Percentiles rank a stretch among this genome's conserved stretches.
These are phyloP conservation scores for Aeminium ludgeri DNA, from an alignment of 495 filamentous ascomycete genomes.

Conservation along the genomic window DNA sequence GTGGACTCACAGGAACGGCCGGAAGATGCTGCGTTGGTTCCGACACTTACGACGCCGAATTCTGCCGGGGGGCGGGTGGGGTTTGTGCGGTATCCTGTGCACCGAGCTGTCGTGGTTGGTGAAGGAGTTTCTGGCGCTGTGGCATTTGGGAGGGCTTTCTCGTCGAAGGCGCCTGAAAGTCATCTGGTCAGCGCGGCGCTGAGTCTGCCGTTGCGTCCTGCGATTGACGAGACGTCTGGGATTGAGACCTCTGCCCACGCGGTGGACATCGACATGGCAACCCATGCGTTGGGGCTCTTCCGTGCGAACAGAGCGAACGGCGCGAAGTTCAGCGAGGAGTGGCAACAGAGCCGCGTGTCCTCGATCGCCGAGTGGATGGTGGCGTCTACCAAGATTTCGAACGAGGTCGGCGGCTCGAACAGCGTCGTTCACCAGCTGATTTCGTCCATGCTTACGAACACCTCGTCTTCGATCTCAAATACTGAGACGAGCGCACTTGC, in stretches of 20 bases:
- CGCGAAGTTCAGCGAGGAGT: slow-evolving; percentile 12
- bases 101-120: slow-evolving; percentile 60
- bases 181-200: slow-evolving; percentile 39
- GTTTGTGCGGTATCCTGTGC: slow-evolving; percentile 64
- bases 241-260: slow-evolving; percentile 13
- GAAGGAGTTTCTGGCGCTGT: slow-evolving; percentile 43
- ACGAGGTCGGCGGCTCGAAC: slow-evolving; percentile 23
- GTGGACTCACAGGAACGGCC: slow-evolving; percentile 21
- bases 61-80: slow-evolving; percentile 42
- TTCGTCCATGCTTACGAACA: slow-evolving; percentile 43
- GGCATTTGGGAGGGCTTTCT: slow-evolving; percentile 28
- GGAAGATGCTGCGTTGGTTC: slow-evolving; percentile 50
- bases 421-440: slow-evolving; percentile 48
- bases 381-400: not conserved
- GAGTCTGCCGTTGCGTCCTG: slow-evolving; percentile 28
- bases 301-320: slow-evolving; percentile 34
- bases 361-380: slow-evolving; percentile 49
- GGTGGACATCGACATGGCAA: slow-evolving; percentile 39
- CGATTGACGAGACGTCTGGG: not conserved
- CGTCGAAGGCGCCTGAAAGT: slow-evolving; percentile 1
- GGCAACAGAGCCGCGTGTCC: slow-evolving; percentile 28
- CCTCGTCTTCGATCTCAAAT: slow-evolving; percentile 35
- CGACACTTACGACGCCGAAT: slow-evolving; percentile 49
- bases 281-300: slow-evolving; percentile 34
- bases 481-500: slow-evolving; percentile 31